A percentile compares a stretch with the other conserved stretches of the same genome.
Conservation (phyloP, 805 yeast genomes). For the Torulaspora indica region DNA sequence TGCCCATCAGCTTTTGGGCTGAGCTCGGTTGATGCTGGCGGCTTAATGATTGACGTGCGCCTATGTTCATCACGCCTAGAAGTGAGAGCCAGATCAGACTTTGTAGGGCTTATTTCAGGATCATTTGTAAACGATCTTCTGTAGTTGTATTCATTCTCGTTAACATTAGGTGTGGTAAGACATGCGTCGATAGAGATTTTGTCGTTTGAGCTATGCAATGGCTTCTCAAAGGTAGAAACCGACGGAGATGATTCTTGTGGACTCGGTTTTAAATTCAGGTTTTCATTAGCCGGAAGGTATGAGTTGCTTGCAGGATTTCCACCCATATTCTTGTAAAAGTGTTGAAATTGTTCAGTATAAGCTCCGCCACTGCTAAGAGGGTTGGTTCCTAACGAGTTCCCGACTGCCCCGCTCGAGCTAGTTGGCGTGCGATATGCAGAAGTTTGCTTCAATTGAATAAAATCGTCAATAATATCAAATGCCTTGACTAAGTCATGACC, state of each 20-base stretch:
- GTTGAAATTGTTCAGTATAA: slow-evolving; percentile 34
- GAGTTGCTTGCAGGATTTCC: slow-evolving; percentile 14
- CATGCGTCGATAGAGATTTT: slow-evolving; percentile 15
- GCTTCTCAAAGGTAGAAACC: slow-evolving; percentile 12
- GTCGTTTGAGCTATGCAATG: slow-evolving; percentile 12
- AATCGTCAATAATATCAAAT: slow-evolving; percentile 39
- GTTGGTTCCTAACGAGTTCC: slow-evolving; percentile 24
- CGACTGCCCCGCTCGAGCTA: slow-evolving; percentile 20
- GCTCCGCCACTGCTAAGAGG: slow-evolving; percentile 34
- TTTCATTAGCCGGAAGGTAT: slow-evolving; percentile 9
- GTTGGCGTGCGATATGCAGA: slow-evolving; percentile 39
- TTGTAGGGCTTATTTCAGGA: slow-evolving; percentile 18
- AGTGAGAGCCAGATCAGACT: slow-evolving; percentile 12
- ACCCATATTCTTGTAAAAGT: slow-evolving; percentile 22
- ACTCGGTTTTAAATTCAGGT: slow-evolving; percentile 7
- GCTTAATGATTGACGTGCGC: slow-evolving; percentile 1
- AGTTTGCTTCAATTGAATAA: slow-evolving; percentile 38
- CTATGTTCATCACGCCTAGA: slow-evolving; percentile 5
- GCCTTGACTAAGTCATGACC: slow-evolving; percentile 30
- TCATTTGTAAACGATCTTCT: slow-evolving; percentile 10
- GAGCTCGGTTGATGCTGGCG: background rate
- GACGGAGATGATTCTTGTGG: slow-evolving; percentile 14
- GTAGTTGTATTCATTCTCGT: slow-evolving; percentile 20
- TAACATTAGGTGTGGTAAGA: slow-evolving; percentile 20
- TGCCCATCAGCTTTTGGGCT: slow-evolving; percentile 1